Percentiles rank a stretch among this genome's conserved stretches.
Evolutionary conservation across 2,329 filamentous ascomycete species (phyloP).

Genomic region (Cladophialophora carrionii): DNA sequence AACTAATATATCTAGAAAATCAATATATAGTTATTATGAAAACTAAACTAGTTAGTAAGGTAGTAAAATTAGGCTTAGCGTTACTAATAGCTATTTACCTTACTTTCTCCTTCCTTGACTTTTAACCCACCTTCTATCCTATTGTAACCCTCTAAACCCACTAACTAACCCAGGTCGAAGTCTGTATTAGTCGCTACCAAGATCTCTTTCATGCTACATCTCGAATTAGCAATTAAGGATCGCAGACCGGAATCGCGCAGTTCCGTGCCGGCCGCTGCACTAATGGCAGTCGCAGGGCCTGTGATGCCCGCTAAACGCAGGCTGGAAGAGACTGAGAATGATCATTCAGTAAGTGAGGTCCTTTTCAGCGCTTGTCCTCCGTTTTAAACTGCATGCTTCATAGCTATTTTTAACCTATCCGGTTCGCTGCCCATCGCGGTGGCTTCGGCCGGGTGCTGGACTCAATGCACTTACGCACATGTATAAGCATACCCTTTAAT

Average conservation of each 20-base stretch:
- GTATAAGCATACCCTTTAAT: not conserved
- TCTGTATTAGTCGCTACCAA: not conserved
- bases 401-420: not conserved
- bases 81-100: not conserved
- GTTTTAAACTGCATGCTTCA: not conserved
- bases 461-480: not conserved
- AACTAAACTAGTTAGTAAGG: not conserved
- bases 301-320: conserved; percentile 3
- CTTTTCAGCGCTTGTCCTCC: not conserved
- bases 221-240: not conserved
- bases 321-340: conserved; percentile 4
- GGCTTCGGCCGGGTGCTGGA: too few species aligned
- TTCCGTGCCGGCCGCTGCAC: not conserved
- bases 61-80: not conserved
- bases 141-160: conserved; percentile 5
- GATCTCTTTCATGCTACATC: not conserved
- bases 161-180: not conserved
- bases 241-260: not conserved
- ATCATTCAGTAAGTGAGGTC: conserved; percentile 1
- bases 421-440: not conserved
- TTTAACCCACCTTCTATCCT: not conserved
- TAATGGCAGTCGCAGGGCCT: not conserved
- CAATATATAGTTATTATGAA: not conserved
- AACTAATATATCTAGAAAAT: too few species aligned
- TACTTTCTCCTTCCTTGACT: not conserved